These are phyloP conservation scores for Solanum hybrid DNA, from an alignment of 305 asterid species.

Conservation along the genomic window DNA sequence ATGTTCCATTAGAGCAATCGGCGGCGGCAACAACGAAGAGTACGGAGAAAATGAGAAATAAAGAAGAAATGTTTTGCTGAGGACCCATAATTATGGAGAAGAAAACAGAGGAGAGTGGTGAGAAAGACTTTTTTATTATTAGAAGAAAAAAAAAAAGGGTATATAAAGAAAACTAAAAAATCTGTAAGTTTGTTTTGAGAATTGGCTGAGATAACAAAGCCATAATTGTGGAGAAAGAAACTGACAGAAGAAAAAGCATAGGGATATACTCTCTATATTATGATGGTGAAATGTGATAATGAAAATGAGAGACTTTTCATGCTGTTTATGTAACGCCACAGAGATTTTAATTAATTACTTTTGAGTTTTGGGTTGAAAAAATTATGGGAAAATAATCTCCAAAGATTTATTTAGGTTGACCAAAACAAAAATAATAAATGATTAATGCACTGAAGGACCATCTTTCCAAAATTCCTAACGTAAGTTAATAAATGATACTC, in stretches of 20 bases:
- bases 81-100: constrained; percentile 13
- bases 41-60: constrained; percentile 7
- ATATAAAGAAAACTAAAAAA: background rate
- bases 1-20: constrained; percentile 35
- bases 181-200: background rate
- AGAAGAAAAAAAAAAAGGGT: background rate
- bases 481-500: background rate
- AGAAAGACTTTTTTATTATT: background rate
- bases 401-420: background rate
- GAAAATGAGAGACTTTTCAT: background rate
- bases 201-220: background rate
- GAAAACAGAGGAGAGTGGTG: background rate
- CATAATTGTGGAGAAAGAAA: background rate
- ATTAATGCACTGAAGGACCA: background rate
- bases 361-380: background rate
- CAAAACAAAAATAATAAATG: background rate
- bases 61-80: background rate
- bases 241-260: background rate
- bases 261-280: background rate
- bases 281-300: background rate
- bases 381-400: background rate
- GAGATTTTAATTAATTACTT: background rate
- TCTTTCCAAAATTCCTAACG: background rate
- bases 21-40: constrained; percentile 16
- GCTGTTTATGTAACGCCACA: background rate